Evolutionary conservation across 2,329 filamentous ascomycete genomes (phyloP).

Genomic region (Calonectria honghensis): DNA sequence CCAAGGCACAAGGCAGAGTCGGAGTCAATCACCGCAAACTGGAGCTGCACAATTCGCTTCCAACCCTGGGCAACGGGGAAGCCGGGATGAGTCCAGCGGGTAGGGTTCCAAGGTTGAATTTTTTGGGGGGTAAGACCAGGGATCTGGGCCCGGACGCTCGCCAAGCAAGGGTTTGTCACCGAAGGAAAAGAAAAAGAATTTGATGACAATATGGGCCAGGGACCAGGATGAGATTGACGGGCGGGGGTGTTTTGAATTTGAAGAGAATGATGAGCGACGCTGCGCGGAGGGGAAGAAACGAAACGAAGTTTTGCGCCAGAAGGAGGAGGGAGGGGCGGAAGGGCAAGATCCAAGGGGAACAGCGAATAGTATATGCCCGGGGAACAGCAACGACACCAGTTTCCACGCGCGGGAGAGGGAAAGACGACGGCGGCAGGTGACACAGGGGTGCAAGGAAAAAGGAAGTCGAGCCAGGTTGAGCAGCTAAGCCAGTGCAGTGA

Average conservation of each 20-base stretch:
- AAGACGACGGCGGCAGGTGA: constrained; percentile 32
- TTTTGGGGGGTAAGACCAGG: constrained; percentile 44
- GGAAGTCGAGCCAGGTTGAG: constrained; percentile 21
- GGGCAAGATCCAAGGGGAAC: background rate
- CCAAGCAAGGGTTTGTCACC: constrained; percentile 33
- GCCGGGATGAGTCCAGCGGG: constrained; percentile 45
- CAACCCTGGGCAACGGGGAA: constrained; percentile 54
- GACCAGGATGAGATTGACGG: constrained; percentile 27
- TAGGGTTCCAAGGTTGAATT: constrained; percentile 38
- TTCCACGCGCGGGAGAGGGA: constrained; percentile 14
- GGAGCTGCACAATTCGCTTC: constrained; percentile 50
- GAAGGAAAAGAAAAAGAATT: constrained; percentile 25
- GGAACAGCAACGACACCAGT: constrained; percentile 3
- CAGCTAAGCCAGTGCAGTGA: constrained; percentile 18
- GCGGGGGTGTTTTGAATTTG: constrained; percentile 21
- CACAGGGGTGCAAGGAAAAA: constrained; percentile 30
- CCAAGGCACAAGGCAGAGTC: constrained; percentile 47
- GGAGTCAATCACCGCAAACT: constrained; percentile 41
- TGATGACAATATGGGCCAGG: constrained; percentile 30
- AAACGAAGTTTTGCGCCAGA: constrained; percentile 23
- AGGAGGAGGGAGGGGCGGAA: constrained; percentile 2
- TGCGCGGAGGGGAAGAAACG: constrained; percentile 22
- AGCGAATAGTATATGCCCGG: background rate
- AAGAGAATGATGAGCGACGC: constrained; percentile 29
- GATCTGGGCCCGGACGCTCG: constrained; percentile 33